Evolutionary conservation across 1,284 basidiomycete species (phyloP).

Genomic region (Takashimella koratensis): DNA sequence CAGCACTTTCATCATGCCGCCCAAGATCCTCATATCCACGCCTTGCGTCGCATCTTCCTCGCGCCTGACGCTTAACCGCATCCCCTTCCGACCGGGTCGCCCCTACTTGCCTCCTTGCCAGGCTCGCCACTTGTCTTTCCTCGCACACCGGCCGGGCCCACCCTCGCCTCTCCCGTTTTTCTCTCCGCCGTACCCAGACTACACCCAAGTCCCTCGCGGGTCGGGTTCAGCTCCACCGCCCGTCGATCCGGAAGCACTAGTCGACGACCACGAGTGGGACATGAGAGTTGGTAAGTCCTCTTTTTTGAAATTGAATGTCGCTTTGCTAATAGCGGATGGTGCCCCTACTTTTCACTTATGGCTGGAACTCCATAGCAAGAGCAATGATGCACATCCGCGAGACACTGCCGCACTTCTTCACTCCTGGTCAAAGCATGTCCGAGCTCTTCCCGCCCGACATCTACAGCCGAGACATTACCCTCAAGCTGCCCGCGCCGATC

Average conservation of each 20-base stretch:
- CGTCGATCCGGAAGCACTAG: conserved; percentile 33
- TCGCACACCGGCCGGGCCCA: conserved; percentile 3
- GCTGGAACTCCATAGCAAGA: conserved; percentile 21
- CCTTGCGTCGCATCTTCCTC: conserved; percentile 17
- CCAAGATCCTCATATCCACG: neutral
- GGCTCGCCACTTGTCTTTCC: conserved; percentile 4
- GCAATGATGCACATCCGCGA: conserved; percentile 48
- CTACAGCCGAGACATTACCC: conserved; percentile 37
- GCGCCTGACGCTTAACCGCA: conserved; percentile 7
- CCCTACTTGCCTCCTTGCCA: neutral
- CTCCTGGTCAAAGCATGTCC: conserved; percentile 19
- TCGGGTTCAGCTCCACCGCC: conserved; percentile 16
- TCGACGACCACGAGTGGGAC: conserved; percentile 48
- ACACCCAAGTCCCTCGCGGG: conserved; percentile 12
- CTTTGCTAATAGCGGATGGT: neutral
- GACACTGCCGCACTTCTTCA: conserved; percentile 44
- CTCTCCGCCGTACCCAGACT: conserved; percentile 2
- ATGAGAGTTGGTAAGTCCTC: conserved; percentile 40
- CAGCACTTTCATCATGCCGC: neutral
- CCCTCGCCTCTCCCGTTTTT: conserved; percentile 25
- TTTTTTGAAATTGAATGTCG: neutral
- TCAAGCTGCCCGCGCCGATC: conserved; percentile 43
- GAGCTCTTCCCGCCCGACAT: conserved; percentile 44
- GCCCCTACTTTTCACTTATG: no score
- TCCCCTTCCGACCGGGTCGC: neutral